Conservation (phyloP, 106 monocot species). For the Dioscorea alata region DNA sequence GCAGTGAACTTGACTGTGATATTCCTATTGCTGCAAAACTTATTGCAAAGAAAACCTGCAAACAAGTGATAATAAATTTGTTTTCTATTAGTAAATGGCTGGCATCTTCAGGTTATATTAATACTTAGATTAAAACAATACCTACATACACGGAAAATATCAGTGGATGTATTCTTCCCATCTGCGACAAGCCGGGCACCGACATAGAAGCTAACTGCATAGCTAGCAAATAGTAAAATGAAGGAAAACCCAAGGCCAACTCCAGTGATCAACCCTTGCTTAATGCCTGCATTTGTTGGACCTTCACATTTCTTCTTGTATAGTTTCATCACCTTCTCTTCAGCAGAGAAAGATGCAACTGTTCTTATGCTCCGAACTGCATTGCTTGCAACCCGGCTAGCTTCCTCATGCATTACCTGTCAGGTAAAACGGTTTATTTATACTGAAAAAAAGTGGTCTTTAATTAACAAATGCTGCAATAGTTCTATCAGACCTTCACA, state of each 20-base stretch:
- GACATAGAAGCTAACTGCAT: conserved; percentile 38
- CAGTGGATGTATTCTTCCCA: conserved; percentile 45
- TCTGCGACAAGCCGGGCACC: conserved; percentile 38
- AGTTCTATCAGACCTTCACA: conserved; percentile 21
- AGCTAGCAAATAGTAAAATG: conserved; percentile 27
- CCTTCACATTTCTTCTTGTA: conserved; percentile 39
- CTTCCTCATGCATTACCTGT: conserved; percentile 66
- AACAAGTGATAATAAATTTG: too few relatives aligned
- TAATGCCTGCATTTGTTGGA: conserved; percentile 27
- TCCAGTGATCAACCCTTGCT: conserved; percentile 33
- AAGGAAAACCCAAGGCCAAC: conserved; percentile 37
- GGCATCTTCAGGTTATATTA: too few relatives aligned
- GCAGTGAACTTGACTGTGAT: too few relatives aligned
- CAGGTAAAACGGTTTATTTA: too few relatives aligned
- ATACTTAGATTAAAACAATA: too few relatives aligned
- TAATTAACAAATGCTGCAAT: too few relatives aligned
- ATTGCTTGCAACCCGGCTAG: conserved; percentile 49
- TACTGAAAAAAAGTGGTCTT: too few relatives aligned
- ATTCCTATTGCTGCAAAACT: too few relatives aligned
- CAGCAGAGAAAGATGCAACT: conserved; percentile 50
- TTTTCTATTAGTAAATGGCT: too few relatives aligned
- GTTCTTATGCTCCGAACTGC: conserved; percentile 48
- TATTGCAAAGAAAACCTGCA: too few relatives aligned
- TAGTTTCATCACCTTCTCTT: conserved; percentile 33
- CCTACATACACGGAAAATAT: conserved; percentile 42